Conservation (phyloP, 2,329 filamentous ascomycete species). For the Fusarium agapanthi region DNA sequence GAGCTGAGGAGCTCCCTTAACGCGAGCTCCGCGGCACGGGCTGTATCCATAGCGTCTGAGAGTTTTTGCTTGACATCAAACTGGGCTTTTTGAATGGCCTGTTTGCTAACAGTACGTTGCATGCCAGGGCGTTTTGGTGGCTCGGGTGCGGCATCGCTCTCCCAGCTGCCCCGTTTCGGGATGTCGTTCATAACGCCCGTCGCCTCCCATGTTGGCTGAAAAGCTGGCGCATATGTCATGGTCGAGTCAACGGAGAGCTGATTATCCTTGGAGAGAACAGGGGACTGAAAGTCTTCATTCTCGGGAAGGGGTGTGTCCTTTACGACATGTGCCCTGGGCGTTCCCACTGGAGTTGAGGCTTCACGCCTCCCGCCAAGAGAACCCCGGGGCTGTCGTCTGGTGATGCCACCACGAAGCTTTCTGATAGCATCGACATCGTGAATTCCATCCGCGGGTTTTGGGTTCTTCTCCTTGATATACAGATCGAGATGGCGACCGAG, state of each 20-base stretch:
- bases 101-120: conserved; percentile 58
- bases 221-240: conserved; percentile 61
- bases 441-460: conserved; percentile 84
- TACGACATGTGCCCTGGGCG: conserved; percentile 54
- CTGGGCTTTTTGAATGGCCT: conserved; percentile 65
- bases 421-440: conserved; percentile 91
- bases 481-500: conserved; percentile 93
- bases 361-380: conserved; percentile 66
- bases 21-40: conserved; percentile 83
- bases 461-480: conserved; percentile 93
- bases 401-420: conserved; percentile 84
- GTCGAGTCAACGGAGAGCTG: conserved; percentile 56
- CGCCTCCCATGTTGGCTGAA: conserved; percentile 74
- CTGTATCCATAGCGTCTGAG: conserved; percentile 79
- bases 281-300: conserved; percentile 48
- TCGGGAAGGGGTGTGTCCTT: conserved; percentile 54
- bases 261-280: conserved; percentile 53
- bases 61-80: conserved; percentile 71
- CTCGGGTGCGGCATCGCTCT: conserved; percentile 48
- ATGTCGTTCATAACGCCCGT: conserved; percentile 83
- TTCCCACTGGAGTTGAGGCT: conserved; percentile 66
- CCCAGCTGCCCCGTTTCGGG: conserved; percentile 53
- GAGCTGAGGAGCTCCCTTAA: conserved; percentile 84
- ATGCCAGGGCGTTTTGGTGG: conserved; percentile 47
- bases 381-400: conserved; percentile 80